Evolutionary conservation across 495 filamentous ascomycete genomes (phyloP), one percentile per base, ranked within the genome.

Genomic region (Podospora australis): DNA sequence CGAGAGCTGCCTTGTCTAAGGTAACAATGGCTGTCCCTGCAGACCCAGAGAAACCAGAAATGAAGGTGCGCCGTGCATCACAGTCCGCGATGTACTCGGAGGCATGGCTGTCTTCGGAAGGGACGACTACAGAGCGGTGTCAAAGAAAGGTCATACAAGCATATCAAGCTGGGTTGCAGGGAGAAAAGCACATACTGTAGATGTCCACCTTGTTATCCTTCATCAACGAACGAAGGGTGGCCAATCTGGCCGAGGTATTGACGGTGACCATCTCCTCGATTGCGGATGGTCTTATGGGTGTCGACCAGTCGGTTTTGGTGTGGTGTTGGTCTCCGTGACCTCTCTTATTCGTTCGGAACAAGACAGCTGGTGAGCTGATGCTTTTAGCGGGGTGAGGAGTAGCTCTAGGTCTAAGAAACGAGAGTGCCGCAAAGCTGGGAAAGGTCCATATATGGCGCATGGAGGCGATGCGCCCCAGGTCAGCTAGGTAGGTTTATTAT

Each of bases 41-140:
- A 25, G 94, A 99, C 21, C 94, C 94, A 44, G 87, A 87, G 66
- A 99, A 99, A 30, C 94, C 94, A 36, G 82, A 90, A 52, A 97
- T 95, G 53, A 86, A 96, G 62, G 82, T 86, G 78, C 94, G 81
- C 47, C 94, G 84, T 52, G 77, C 90, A 72, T 99, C 94, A 64
- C 87, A 92, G 1, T 82, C 82, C 39, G 92, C 94, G 65, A 96
- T 96, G 67, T 97, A 99, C 72, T 99, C 94, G 55, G 90, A 96
- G 57, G 90, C 84, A 64, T 99, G 94, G 66, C 86, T 89, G 69
- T 99, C 94, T 79, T 97, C 92, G 30, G 91, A 96, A 8, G 94
- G 94, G 16, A 97, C 79, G 63, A 99, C 92, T 99, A 56, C 29
- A 43, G 20, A 34, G 17, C 5, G 23, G 32, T 28, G 40, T 61